phyloP scores from a whole-genome alignment of 2,329 filamentous ascomycete species.

The Talaromyces funiculosus region DNA sequence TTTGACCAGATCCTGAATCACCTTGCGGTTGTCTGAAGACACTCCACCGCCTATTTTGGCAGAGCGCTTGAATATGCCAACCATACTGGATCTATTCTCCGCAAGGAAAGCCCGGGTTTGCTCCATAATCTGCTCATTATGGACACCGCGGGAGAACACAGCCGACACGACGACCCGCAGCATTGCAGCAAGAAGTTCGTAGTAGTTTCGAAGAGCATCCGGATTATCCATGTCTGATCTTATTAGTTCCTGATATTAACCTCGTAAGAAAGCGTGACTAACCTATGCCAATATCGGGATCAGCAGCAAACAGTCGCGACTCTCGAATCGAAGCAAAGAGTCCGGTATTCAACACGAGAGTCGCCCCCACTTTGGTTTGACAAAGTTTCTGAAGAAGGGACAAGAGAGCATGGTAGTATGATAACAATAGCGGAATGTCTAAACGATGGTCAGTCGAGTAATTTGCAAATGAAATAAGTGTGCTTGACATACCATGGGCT shows the following conservation, averaged over 20 bases:
- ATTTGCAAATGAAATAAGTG: not conserved
- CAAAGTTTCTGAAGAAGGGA: constrained; percentile 77
- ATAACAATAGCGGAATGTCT: constrained; percentile 53
- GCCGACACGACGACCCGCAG: constrained; percentile 77
- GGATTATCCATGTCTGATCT: constrained; percentile 58
- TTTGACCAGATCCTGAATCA: constrained; percentile 72
- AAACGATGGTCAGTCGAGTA: constrained; percentile 4
- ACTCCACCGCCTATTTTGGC: constrained; percentile 63
- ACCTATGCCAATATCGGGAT: constrained; percentile 84
- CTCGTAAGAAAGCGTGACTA: constrained; percentile 6
- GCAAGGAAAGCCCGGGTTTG: constrained; percentile 75
- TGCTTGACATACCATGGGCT: constrained; percentile 46
- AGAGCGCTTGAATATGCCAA: constrained; percentile 84
- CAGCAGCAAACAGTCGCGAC: constrained; percentile 79
- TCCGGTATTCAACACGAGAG: constrained; percentile 80
- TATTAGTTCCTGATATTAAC: constrained; percentile 16
- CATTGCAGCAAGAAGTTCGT: constrained; percentile 72
- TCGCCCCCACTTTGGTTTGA: constrained; percentile 77
- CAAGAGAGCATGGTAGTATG: constrained; percentile 67
- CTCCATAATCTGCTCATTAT: constrained; percentile 66
- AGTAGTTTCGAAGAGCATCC: constrained; percentile 71
- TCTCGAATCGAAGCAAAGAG: constrained; percentile 75
- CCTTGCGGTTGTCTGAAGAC: constrained; percentile 50
- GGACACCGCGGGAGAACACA: constrained; percentile 71
- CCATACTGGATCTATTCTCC: constrained; percentile 76